A percentile compares a stretch with the other conserved stretches of the same genome.
Evolutionary conservation across 1,284 basidiomycete genomes (phyloP).

Genomic region (Pterulicium gracile): DNA sequence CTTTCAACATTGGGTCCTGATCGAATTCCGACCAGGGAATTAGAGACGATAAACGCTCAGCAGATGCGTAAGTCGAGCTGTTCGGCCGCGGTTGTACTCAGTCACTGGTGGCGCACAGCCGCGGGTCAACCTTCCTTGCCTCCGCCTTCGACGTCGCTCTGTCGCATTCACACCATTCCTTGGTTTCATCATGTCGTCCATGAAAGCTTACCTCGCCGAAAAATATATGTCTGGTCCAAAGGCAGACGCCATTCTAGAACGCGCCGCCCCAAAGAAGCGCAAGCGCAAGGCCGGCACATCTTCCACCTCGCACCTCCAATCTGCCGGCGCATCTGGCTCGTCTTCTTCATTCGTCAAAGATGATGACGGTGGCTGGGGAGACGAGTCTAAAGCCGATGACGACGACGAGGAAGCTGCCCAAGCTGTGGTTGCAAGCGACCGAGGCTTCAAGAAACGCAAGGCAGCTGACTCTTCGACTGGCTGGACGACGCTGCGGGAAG

Average conservation of each 20-base stretch:
- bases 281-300: slow-evolving; percentile 32
- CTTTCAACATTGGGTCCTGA: too few relatives aligned
- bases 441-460: slow-evolving; percentile 69
- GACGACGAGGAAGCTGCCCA: slow-evolving; percentile 47
- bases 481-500: slow-evolving; percentile 46
- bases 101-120: too few relatives aligned
- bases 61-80: too few relatives aligned
- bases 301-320: not conserved
- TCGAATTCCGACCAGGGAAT: too few relatives aligned
- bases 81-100: too few relatives aligned
- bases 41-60: too few relatives aligned
- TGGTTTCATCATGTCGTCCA: slow-evolving; percentile 29
- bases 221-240: slow-evolving; percentile 97
- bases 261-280: slow-evolving; percentile 59
- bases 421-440: slow-evolving; percentile 55
- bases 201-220: slow-evolving; percentile 70
- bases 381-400: slow-evolving; percentile 25
- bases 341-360: slow-evolving; percentile 39
- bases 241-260: slow-evolving; percentile 87
- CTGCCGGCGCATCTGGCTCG: slow-evolving; percentile 20
- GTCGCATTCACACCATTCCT: too few relatives aligned
- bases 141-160: too few relatives aligned
- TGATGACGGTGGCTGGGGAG: slow-evolving; percentile 61
- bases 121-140: too few relatives aligned
- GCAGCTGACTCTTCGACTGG: slow-evolving; percentile 33